Base-by-base conservation (phyloP, 352 stramenopile genomes). In the Globisporangium radiosum region DNA sequence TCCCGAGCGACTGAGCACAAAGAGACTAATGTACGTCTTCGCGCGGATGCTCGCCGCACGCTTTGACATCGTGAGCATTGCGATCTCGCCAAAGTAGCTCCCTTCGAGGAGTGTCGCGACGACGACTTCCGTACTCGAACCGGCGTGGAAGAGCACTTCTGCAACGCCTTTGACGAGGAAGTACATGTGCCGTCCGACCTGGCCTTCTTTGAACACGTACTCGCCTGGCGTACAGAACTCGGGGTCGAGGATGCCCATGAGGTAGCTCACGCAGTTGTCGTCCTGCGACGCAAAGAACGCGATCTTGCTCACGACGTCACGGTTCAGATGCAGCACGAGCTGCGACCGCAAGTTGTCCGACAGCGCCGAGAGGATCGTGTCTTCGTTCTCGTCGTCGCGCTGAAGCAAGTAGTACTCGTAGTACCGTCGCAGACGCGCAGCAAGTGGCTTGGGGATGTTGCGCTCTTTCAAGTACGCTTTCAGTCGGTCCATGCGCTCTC, bases 171-270 rank as follows among this genome's bases (percentile, higher is more conserved):
- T 90, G 51, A 91, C 77, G 7, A 92, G 68, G 59, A 92, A 92
- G 54, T 92, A 92, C 83, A 92, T 92, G 69, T 92, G 81, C 2
- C 83, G 72, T 10, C 83, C 83, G 0, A 91, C 66, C 56, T 90
- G 77, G 6, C 83, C 83, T 74, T 92, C 81, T 52, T 92, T 89
- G 68, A 92, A 92, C 3, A 92, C 79, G 53, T 84, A 92, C 57
- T 92, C 81, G 1, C 78, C 75, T 2, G 83, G 81, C 0, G 83
- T 90, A 48, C 81, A 92, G 58, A 88, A 92, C 58, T 92, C 83
- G 0, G 79, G 78, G 44, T 88, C 78, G 13, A 92, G 61, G 43
- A 92, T 88, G n/a, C 74, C 57, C 81, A 92, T 92, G 14, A 92
- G 65, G 51, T 92, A 92, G 54, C 81, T 91, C 61, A 92, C 78